Base-by-base conservation (phyloP, 2,329 filamentous ascomycete genomes). In the Apiospora saccharicola region DNA sequence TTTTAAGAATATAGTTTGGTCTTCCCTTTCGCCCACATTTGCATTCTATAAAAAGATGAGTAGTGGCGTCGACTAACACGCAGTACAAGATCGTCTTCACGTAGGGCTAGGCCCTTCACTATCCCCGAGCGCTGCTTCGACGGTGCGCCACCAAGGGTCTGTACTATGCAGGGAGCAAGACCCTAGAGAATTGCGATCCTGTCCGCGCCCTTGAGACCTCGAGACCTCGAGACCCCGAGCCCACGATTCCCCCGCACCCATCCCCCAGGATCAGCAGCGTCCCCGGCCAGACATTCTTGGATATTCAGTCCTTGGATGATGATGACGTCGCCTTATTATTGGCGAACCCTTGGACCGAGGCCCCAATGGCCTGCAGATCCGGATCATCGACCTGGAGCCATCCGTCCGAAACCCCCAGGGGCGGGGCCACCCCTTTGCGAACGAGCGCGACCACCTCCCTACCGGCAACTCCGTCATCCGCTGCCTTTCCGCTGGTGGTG, bases 321-420 rank as follows among this genome's bases (percentile, higher is more conserved):
- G 53, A 7, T 16, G 53, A 19, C 8, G 26, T 14, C 16, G 22
- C 53, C 7, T 37, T 30, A 26, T 74, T 76, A 24, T 74, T 73
- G 24, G 74, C 74, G 43, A 74, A 75, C 12, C 61, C 74, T 67
- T 75, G 75, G 4, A 75, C 75, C 13, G 69, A 57, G 24, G 67
- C 51, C 2, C 74, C 73, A 24, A 76, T 75, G 6, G 73, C 73
- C 46, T 51, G 64, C 70, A 76, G 71, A 44, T 73, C 72, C 19
- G 73, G 69, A 70, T 74, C 73, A 26, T 71, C 49, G 3, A 64
- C 44, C n/a, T 73, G 70, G 37, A 43, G 61, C 72, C 73, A 73
- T 7, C 67, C 67, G 16, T 49, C 30, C 13, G 26, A 30, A 30
- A 19, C 34, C 1, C 41, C 70, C 19, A 64, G 46, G 4, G 74